Conservation (phyloP, 106 monocot species). For the Alisma plantagoaquatica region DNA sequence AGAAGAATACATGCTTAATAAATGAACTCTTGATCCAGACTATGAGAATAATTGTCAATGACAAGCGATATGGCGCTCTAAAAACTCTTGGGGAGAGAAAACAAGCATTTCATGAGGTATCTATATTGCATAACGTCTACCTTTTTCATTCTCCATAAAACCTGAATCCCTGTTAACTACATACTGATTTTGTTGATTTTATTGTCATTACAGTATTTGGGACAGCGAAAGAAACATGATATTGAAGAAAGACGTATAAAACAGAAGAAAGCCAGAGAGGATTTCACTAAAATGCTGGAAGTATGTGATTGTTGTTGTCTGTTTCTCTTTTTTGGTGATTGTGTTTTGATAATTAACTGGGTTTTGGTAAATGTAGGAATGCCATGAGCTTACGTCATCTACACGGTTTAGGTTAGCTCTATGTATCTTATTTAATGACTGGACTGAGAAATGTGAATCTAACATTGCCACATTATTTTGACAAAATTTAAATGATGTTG, state of each 20-base stretch:
- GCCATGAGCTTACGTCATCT: conserved; percentile 67
- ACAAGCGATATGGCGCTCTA: conserved; percentile 90
- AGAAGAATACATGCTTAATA: too few species aligned
- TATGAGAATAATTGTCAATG: conserved; percentile 91
- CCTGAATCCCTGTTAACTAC: neutral
- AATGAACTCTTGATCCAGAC: conserved; percentile 63
- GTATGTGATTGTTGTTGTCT: conserved; percentile 14
- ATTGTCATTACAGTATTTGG: conserved; percentile 84
- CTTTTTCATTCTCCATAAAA: too few species aligned
- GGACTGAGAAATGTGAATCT: neutral
- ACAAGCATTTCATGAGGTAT: conserved; percentile 99
- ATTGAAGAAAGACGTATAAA: conserved; percentile 77
- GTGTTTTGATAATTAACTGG: neutral
- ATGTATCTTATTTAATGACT: neutral
- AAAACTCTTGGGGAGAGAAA: conserved; percentile 94
- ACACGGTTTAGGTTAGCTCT: conserved; percentile 69
- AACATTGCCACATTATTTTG: neutral
- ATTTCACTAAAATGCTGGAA: conserved; percentile 88
- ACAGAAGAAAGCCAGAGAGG: conserved; percentile 91
- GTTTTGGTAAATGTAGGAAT: conserved; percentile 42
- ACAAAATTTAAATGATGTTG: neutral
- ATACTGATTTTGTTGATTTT: too few species aligned
- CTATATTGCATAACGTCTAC: neutral
- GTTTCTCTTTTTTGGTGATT: neutral
- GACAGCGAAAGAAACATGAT: conserved; percentile 88